Evolutionary conservation across 164 flowering plant species (phyloP).

Genomic region (Chimonanthus praecox): DNA sequence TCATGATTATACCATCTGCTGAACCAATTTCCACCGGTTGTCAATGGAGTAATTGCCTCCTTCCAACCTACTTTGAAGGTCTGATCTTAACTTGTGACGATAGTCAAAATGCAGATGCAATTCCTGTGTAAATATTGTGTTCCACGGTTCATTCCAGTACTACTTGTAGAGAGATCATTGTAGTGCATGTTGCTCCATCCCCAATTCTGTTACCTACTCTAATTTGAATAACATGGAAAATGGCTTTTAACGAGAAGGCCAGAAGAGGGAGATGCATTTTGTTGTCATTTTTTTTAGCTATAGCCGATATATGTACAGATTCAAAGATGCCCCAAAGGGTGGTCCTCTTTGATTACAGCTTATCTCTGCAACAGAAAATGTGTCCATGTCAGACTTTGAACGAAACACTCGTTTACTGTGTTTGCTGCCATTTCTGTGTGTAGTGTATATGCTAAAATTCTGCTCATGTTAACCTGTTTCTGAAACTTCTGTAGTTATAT

Average conservation of each 20-base stretch:
- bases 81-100: slow-evolving; percentile 76
- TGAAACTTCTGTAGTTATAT: too few species aligned
- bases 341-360: slow-evolving; percentile 9
- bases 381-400: too few species aligned
- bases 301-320: slow-evolving; percentile 12
- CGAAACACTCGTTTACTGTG: too few species aligned
- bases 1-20: slow-evolving; percentile 80
- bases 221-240: slow-evolving; percentile 20
- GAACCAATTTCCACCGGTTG: slow-evolving; percentile 77
- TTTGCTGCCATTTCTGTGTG: too few species aligned
- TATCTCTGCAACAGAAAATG: not conserved
- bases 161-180: not conserved
- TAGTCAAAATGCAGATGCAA: slow-evolving; percentile 62
- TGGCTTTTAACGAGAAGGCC: slow-evolving; percentile 21
- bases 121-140: slow-evolving; percentile 56
- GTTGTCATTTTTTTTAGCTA: not conserved
- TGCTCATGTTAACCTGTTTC: too few species aligned
- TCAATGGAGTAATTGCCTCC: slow-evolving; percentile 77
- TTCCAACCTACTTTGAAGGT: slow-evolving; percentile 71
- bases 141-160: not conserved
- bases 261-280: slow-evolving; percentile 13
- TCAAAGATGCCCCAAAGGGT: slow-evolving; percentile 21
- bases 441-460: too few species aligned
- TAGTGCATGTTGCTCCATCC: not conserved
- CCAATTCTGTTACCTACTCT: slow-evolving; percentile 8